These are phyloP conservation scores for Chiua virens DNA, from an alignment of 768 basidiomycete genomes.

Conservation along the genomic window DNA sequence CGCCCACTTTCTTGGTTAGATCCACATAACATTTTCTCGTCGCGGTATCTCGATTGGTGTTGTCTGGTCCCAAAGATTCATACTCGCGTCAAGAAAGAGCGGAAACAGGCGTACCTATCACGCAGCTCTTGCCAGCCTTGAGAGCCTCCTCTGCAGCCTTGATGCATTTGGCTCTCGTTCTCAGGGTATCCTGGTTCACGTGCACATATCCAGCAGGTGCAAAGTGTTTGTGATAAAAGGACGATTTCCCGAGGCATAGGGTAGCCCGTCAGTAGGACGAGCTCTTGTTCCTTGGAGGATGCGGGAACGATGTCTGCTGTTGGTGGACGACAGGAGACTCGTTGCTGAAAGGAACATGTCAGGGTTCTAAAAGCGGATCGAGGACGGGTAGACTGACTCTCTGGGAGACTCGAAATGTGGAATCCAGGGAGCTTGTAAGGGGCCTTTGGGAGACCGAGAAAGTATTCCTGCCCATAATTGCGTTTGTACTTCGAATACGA, in stretches of 20 bases:
- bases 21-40: slow-evolving; percentile 75
- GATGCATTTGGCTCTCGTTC: slow-evolving; percentile 74
- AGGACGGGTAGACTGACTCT: slow-evolving; percentile 16
- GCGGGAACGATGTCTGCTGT: slow-evolving; percentile 15
- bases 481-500: neutral
- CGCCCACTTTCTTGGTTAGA: slow-evolving; percentile 53
- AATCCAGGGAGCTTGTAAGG: slow-evolving; percentile 64
- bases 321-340: slow-evolving; percentile 31
- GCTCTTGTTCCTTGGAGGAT: slow-evolving; percentile 32
- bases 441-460: slow-evolving; percentile 51
- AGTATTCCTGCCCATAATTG: slow-evolving; percentile 64
- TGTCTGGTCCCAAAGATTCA: slow-evolving; percentile 51
- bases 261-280: slow-evolving; percentile 62
- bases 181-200: slow-evolving; percentile 84
- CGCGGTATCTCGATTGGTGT: slow-evolving; percentile 78
- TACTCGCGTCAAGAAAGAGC: neutral
- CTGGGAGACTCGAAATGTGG: slow-evolving; percentile 49
- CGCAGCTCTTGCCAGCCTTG: slow-evolving; percentile 59
- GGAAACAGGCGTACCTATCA: slow-evolving; percentile 59
- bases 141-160: slow-evolving; percentile 59
- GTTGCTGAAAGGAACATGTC: slow-evolving; percentile 33
- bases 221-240: slow-evolving; percentile 76
- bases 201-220: slow-evolving; percentile 67
- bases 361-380: neutral
- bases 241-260: slow-evolving; percentile 78